Percentiles rank a stretch among this genome's conserved stretches.
Conservation (phyloP, 345 rosid species). For the Ailanthus altissimus region DNA sequence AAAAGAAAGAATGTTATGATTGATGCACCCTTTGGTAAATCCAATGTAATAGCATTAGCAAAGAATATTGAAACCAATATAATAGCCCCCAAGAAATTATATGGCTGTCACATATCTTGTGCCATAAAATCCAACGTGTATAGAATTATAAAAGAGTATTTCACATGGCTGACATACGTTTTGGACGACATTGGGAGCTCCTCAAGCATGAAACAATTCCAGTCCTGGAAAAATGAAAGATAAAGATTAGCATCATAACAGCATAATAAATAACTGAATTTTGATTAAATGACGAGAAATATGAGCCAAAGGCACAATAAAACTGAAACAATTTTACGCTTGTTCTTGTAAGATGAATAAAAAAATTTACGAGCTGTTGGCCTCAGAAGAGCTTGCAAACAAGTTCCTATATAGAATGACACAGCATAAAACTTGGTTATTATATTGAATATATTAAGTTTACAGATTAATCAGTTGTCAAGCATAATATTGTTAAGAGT, state of each 20-base stretch:
- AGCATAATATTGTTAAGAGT: neutral
- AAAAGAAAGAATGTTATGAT: no score
- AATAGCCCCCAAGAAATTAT: neutral
- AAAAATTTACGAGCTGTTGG: conserved; percentile 29
- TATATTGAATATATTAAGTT: neutral
- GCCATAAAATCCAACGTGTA: neutral
- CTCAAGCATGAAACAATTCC: conserved; percentile 27
- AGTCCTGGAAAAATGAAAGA: conserved; percentile 8
- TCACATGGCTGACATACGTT: conserved; percentile 28
- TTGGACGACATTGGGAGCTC: conserved; percentile 20
- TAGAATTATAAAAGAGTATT: neutral
- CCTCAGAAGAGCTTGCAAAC: conserved; percentile 35
- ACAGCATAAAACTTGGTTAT: neutral
- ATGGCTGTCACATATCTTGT: neutral
- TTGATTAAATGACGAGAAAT: neutral
- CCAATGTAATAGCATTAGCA: no score
- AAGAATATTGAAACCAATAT: no score
- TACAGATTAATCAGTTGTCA: neutral
- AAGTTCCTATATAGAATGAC: conserved; percentile 35
- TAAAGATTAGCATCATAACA: neutral
- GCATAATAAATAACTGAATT: neutral
- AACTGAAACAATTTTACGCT: neutral
- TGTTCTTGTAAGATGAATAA: neutral
- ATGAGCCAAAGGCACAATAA: neutral
- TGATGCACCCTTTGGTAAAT: no score